Percentiles rank a stretch among this genome's conserved stretches.
phyloP scores from a whole-genome alignment of 2,329 filamentous ascomycete genomes.

The Xylariomycetidae sp. region DNA sequence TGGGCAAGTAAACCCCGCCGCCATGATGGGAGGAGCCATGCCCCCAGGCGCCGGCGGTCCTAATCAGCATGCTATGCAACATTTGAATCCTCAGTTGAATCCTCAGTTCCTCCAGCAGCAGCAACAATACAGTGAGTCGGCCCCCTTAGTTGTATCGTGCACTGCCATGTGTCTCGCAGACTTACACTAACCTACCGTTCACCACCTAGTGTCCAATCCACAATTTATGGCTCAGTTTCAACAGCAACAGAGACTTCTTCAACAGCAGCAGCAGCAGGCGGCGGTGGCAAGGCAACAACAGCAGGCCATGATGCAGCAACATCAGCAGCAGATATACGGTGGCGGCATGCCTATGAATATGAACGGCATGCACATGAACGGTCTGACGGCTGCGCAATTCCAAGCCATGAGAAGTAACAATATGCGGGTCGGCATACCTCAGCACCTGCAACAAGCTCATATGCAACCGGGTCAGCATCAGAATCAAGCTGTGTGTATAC shows the following conservation, averaged over 20 bases:
- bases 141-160: neutral
- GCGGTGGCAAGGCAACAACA: constrained; percentile 18
- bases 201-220: neutral
- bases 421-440: constrained; percentile 36
- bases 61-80: constrained; percentile 67
- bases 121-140: constrained; percentile 25
- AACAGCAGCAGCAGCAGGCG: constrained; percentile 21
- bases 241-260: constrained; percentile 26
- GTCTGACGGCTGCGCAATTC: constrained; percentile 34
- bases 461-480: constrained; percentile 25
- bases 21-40: constrained; percentile 71
- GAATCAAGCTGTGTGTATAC: constrained; percentile 5
- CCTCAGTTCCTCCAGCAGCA: constrained; percentile 35
- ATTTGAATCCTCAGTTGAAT: constrained; percentile 62
- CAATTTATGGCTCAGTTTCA: constrained; percentile 9
- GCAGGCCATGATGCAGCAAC: constrained; percentile 26
- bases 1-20: constrained; percentile 66
- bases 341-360: constrained; percentile 36
- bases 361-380: constrained; percentile 37
- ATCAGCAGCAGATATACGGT: constrained; percentile 28
- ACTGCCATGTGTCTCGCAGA: neutral
- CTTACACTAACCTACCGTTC: constrained; percentile 1
- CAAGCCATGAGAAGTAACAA: constrained; percentile 35
- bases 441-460: constrained; percentile 37
- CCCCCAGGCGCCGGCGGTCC: constrained; percentile 60